These are phyloP conservation scores for Cyberlindnera misumaiensis DNA, from an alignment of 805 yeast genomes.

Conservation along the genomic window DNA sequence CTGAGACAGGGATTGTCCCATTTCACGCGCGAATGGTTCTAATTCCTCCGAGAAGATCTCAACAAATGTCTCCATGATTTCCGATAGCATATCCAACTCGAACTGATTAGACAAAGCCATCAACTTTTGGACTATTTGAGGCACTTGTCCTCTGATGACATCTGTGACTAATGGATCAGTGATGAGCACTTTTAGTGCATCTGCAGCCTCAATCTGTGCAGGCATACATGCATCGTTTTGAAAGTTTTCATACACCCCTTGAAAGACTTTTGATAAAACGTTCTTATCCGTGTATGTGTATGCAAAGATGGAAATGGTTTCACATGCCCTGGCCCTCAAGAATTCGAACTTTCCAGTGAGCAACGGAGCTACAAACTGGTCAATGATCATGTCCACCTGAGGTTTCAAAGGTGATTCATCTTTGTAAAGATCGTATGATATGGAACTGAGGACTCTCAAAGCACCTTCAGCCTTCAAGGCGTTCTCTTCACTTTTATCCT, in stretches of 20 bases:
- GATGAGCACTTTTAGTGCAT: slow-evolving; percentile 77
- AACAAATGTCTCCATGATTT: slow-evolving; percentile 94
- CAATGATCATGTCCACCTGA: slow-evolving; percentile 67
- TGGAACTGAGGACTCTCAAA: slow-evolving; percentile 68
- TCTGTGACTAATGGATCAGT: slow-evolving; percentile 62
- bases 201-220: slow-evolving; percentile 78
- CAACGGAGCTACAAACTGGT: slow-evolving; percentile 62
- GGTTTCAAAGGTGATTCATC: slow-evolving; percentile 46
- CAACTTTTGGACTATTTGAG: slow-evolving; percentile 75
- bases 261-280: slow-evolving; percentile 33
- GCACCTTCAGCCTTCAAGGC: slow-evolving; percentile 78
- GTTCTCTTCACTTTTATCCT: slow-evolving; percentile 27
- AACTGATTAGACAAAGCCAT: slow-evolving; percentile 69
- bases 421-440: slow-evolving; percentile 43
- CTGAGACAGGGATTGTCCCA: slow-evolving; percentile 51
- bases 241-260: slow-evolving; percentile 34
- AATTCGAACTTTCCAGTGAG: slow-evolving; percentile 57
- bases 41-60: slow-evolving; percentile 81
- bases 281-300: slow-evolving; percentile 29
- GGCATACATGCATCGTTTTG: slow-evolving; percentile 49
- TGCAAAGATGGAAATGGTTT: slow-evolving; percentile 41
- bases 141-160: slow-evolving; percentile 64
- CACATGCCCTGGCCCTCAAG: slow-evolving; percentile 69
- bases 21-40: slow-evolving; percentile 76
- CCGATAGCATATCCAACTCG: slow-evolving; percentile 79